phyloP scores from a whole-genome alignment of 257 asterid species.

The Lycium barbarum region DNA sequence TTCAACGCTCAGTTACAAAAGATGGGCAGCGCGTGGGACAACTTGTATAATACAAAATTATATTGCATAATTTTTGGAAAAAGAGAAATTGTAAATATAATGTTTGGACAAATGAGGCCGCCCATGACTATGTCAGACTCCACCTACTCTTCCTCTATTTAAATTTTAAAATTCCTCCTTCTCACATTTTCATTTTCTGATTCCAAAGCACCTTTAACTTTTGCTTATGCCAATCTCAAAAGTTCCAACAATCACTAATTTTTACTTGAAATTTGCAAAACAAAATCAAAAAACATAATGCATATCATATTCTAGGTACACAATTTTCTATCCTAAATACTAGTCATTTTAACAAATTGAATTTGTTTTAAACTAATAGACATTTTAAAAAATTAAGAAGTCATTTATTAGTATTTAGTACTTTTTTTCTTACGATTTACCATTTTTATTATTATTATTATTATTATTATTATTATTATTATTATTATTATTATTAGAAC shows the following conservation, averaged over 20 bases:
- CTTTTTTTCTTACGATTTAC: not conserved
- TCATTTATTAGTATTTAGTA: not conserved
- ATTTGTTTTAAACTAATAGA: not conserved
- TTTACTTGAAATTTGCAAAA: not conserved
- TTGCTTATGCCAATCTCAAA: not conserved
- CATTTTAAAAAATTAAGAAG: not conserved
- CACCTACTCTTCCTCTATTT: slow-evolving; percentile 5
- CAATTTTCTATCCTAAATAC: not conserved
- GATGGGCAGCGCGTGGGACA: no score
- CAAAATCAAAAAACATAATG: not conserved
- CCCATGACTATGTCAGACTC: slow-evolving; percentile 28
- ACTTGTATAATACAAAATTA: no score
- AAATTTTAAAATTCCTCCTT: not conserved
- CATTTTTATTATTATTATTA: not conserved
- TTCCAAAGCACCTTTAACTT: slow-evolving; percentile 2
- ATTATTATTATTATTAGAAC: not conserved
- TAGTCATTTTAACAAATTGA: not conserved
- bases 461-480: not conserved
- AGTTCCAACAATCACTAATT: not conserved
- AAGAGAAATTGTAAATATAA: not conserved
- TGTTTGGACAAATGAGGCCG: not conserved
- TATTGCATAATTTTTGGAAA: no score
- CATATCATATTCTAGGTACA: not conserved
- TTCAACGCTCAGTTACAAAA: not conserved
- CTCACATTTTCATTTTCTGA: not conserved